These are phyloP conservation scores for Alternaria brassicicola DNA, from an alignment of 2,329 filamentous ascomycete genomes.

Conservation along the genomic window DNA sequence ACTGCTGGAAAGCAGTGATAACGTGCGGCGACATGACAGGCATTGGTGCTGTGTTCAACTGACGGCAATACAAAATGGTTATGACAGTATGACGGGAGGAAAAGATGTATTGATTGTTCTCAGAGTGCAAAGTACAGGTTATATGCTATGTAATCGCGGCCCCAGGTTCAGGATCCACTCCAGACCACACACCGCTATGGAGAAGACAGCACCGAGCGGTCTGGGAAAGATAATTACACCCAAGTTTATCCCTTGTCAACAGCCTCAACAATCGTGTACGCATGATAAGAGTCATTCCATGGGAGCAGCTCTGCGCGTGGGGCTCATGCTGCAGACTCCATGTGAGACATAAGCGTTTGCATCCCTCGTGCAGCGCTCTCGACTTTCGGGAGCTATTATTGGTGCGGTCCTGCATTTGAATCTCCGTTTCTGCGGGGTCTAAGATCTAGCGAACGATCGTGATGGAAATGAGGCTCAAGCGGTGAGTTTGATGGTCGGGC, in stretches of 20 bases:
- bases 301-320: neutral
- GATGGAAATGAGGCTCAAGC: constrained; percentile 13
- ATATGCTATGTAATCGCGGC: neutral
- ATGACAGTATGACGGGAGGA: neutral
- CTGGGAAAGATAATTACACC: neutral
- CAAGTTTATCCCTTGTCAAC: neutral
- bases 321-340: neutral
- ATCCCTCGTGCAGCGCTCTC: neutral
- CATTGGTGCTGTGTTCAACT: neutral
- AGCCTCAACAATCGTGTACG: neutral
- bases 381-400: neutral
- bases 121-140: neutral
- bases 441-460: neutral
- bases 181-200: constrained; percentile 1
- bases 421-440: neutral
- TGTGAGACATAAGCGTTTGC: constrained; percentile 5
- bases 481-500: constrained; percentile 13
- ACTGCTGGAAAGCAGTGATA: constrained; percentile 15
- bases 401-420: neutral
- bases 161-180: neutral
- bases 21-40: constrained; percentile 12
- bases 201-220: neutral
- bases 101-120: neutral
- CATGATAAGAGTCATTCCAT: constrained; percentile 10
- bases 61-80: neutral